Base-by-base conservation (phyloP, 495 filamentous ascomycete species). In the Penicillium flavigenum region DNA sequence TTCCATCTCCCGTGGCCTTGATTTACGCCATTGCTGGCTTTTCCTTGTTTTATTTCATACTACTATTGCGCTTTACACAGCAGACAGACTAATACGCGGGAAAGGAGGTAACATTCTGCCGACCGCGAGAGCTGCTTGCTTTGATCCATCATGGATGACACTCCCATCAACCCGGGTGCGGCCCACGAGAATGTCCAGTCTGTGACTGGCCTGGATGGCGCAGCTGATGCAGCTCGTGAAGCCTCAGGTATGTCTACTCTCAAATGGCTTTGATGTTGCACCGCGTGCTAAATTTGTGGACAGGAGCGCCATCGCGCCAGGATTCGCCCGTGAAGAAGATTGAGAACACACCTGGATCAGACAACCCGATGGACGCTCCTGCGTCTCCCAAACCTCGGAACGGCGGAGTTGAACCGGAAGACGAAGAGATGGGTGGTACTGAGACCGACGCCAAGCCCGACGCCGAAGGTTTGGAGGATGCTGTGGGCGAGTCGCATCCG, bases 361-460 rank as follows among this genome's bases (percentile, higher is more conserved):
- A 95, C 71, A 92, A 93, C 70, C 90, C 88, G 45, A 77, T 94
- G 59, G 90, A 96, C 78, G 91, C 89, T 53, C 90, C 90, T 48
- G 83, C 87, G 46, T 92, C 83, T 9, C 89, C 91, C 32, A 82
- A 83, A 63, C 81, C 84, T 34, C 88, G 86, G 68, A 83, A 83
- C 45, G 77, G 78, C 46, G 81, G 79, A 57, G 83, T 75, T 32
- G 84, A 84, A 32, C 78, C 74, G 38, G 86, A 90, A 59, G 92
- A 96, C 65, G 90, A 91, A 64, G 91, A 95, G 61, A 96, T 96
- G 91, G 87, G 79, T 51, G 91, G 88, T 51, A 85, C 82, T 20
- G 83, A 82, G 47, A 77, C 79, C 17, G 81, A 80, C 43, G 57
- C 81, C 8, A 88, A 88, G 73, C 83, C 79, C 49, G 81, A 85